Evolutionary conservation across 148 eudicot species (phyloP).

Genomic region (Arctostaphylos glauca): DNA sequence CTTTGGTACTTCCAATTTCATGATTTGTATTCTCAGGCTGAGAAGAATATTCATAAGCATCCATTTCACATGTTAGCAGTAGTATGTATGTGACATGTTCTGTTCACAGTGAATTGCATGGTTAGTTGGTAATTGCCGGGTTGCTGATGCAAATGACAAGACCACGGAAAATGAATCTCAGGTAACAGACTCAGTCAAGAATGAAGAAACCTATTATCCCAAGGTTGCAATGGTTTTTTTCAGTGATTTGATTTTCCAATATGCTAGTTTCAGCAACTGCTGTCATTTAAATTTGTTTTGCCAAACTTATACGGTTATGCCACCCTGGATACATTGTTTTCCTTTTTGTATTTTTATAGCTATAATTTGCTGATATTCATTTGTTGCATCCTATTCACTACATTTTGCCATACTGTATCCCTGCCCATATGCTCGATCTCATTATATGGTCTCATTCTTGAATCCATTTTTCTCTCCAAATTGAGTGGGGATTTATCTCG

Average conservation of each 20-base stretch:
- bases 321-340: background rate
- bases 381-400: background rate
- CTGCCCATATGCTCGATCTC: background rate
- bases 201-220: background rate
- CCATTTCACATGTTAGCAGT: background rate
- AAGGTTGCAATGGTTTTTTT: background rate
- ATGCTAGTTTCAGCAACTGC: background rate
- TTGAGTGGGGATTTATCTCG: background rate
- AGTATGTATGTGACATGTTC: background rate
- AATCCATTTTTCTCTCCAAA: background rate
- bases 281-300: background rate
- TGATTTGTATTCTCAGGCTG: background rate
- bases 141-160: background rate
- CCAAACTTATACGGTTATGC: background rate
- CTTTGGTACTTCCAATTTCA: background rate
- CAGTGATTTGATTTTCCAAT: background rate
- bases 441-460: background rate
- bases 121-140: background rate
- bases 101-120: background rate
- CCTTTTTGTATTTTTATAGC: background rate
- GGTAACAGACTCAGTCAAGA: background rate
- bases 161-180: background rate
- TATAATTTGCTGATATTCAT: background rate
- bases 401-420: background rate
- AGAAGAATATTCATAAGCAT: background rate